These are phyloP conservation scores for Didymella keratinophila DNA, from an alignment of 2,329 filamentous ascomycete species.

Conservation along the genomic window DNA sequence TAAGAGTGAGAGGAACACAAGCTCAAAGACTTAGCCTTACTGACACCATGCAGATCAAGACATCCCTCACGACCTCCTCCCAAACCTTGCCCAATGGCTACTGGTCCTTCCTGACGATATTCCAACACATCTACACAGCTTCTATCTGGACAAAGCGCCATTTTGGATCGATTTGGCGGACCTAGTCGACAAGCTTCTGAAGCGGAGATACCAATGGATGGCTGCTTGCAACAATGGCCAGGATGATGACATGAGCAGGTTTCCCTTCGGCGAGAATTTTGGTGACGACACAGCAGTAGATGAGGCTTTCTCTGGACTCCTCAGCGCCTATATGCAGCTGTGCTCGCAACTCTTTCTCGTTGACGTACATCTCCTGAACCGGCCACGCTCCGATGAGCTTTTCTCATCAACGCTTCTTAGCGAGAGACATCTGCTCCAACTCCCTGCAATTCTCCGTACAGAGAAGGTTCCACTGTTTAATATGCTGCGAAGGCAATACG, in stretches of 20 bases:
- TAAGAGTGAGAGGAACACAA: constrained; percentile 27
- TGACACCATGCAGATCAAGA: constrained; percentile 9
- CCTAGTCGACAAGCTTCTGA: constrained; percentile 39
- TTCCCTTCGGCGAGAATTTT: constrained; percentile 41
- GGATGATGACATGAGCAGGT: constrained; percentile 33
- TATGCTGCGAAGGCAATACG: constrained; percentile 41
- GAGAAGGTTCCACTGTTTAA: constrained; percentile 38
- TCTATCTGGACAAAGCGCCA: constrained; percentile 37
- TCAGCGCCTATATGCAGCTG: constrained; percentile 40
- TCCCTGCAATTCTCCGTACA: constrained; percentile 34
- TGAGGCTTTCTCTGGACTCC: constrained; percentile 37
- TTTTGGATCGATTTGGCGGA: constrained; percentile 49
- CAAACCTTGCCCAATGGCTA: constrained; percentile 40
- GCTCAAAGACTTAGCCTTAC: background rate
- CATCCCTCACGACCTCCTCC: constrained; percentile 32
- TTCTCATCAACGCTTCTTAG: constrained; percentile 33
- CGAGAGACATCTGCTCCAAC: constrained; percentile 41
- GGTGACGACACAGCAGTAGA: constrained; percentile 34
- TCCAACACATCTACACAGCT: constrained; percentile 28
- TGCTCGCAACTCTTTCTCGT: constrained; percentile 38
- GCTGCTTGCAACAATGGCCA: constrained; percentile 17
- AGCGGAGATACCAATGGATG: constrained; percentile 36
- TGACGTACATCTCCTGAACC: constrained; percentile 36
- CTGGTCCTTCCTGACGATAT: constrained; percentile 35
- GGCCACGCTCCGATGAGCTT: constrained; percentile 24